Conservation (phyloP, 208 protist species). For the Acanthamoeba culbertsoni region DNA sequence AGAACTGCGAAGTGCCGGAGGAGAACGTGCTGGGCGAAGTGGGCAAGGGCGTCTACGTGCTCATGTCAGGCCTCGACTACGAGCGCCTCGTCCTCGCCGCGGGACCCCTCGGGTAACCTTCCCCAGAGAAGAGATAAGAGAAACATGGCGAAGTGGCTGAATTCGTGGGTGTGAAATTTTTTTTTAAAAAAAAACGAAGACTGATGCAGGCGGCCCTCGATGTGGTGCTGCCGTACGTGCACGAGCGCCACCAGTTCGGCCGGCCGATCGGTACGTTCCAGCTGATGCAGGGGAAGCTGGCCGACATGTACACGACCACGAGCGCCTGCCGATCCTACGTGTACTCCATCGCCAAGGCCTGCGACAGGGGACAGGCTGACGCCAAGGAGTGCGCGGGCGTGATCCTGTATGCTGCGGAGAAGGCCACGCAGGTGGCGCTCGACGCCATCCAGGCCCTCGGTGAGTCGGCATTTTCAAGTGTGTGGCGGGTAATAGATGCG, state of each 20-base stretch:
- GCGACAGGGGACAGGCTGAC: constrained; percentile 74
- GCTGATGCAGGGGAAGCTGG: constrained; percentile 95
- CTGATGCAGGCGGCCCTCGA: constrained; percentile 88
- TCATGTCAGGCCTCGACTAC: constrained; percentile 89
- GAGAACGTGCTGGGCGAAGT: constrained; percentile 83
- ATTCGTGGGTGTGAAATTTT: neutral
- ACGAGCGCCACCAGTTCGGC: constrained; percentile 91
- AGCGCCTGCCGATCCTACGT: constrained; percentile 89
- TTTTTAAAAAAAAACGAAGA: constrained; percentile 9
- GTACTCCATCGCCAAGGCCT: constrained; percentile 88
- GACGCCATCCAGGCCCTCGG: constrained; percentile 90
- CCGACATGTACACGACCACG: constrained; percentile 92
- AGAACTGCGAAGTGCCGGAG: constrained; percentile 70
- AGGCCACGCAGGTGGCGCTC: constrained; percentile 92
- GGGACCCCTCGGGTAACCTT: constrained; percentile 80
- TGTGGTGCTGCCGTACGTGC: constrained; percentile 86
- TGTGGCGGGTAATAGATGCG: too few relatives aligned
- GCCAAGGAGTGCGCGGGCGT: constrained; percentile 88
- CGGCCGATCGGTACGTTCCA: constrained; percentile 89
- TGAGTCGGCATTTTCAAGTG: neutral
- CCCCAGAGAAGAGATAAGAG: too few relatives aligned
- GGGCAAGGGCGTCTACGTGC: constrained; percentile 84
- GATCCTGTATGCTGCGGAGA: constrained; percentile 92
- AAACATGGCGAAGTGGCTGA: too few relatives aligned
- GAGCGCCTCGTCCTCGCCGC: constrained; percentile 86